Percentiles rank a stretch among this genome's conserved stretches.
phyloP scores from a whole-genome alignment of 1,284 basidiomycete species.

The Coniophora puteana region DNA sequence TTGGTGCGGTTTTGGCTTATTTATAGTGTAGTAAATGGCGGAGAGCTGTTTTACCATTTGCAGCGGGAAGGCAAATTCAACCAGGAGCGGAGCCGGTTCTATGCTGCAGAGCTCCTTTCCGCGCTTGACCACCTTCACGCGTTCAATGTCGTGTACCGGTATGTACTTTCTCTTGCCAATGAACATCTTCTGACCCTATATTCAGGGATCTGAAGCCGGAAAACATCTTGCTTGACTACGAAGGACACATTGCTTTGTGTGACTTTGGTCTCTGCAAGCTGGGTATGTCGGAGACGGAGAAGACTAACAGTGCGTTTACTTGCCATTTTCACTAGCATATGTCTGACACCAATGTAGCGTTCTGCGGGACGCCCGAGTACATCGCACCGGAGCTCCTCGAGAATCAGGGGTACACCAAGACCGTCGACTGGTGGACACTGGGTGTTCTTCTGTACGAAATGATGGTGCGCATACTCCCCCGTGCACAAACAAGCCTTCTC shows the following conservation, averaged over 20 bases:
- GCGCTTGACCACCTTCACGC: conserved; percentile 96
- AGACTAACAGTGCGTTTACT: conserved; percentile 83
- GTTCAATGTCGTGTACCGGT: conserved; percentile 99
- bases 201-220: conserved; percentile 92
- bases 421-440: conserved; percentile 99
- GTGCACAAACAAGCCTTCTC: not conserved
- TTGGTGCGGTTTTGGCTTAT: not conserved
- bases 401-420: conserved; percentile 98
- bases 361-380: conserved; percentile 99
- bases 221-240: conserved; percentile 96
- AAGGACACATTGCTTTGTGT: conserved; percentile 96
- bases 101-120: conserved; percentile 92
- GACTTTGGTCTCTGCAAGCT: conserved; percentile 99
- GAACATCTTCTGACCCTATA: conserved; percentile 2
- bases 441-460: conserved; percentile 98
- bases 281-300: conserved; percentile 97
- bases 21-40: conserved; percentile 84
- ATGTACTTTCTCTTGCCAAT: conserved; percentile 15
- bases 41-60: conserved; percentile 97
- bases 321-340: conserved; percentile 3
- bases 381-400: conserved; percentile 94
- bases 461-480: conserved; percentile 74
- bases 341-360: conserved; percentile 51
- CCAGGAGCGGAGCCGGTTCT: conserved; percentile 91
- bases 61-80: conserved; percentile 97